phyloP scores from a whole-genome alignment of 1,284 basidiomycete species.

The Ceratobasidium sp. region DNA sequence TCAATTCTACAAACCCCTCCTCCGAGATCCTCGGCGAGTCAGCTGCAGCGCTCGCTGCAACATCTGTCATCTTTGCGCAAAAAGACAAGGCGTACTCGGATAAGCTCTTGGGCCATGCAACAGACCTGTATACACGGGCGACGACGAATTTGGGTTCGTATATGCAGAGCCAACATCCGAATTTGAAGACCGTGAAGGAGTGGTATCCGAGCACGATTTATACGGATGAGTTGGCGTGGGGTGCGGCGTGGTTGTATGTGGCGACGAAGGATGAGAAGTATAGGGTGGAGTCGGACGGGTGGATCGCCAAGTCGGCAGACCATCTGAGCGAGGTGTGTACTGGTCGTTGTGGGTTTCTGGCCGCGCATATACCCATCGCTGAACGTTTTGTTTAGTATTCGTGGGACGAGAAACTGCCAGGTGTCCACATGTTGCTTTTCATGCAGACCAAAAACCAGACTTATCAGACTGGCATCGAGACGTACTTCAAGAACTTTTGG shows the following conservation, averaged over 20 bases:
- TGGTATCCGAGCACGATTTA: conserved; percentile 42
- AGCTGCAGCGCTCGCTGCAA: conserved; percentile 37
- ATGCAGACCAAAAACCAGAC: conserved; percentile 37
- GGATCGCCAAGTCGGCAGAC: conserved; percentile 32
- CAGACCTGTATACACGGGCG: conserved; percentile 38
- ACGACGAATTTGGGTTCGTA: conserved; percentile 33
- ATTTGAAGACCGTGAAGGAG: conserved; percentile 36
- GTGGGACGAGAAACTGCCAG: conserved; percentile 43
- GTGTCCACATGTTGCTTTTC: conserved; percentile 19
- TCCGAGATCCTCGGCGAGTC: conserved; percentile 43
- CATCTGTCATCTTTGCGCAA: conserved; percentile 36
- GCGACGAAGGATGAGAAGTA: conserved; percentile 37
- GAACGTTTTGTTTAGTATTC: conserved; percentile 22
- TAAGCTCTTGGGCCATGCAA: conserved; percentile 35
- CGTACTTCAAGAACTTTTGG: conserved; percentile 29
- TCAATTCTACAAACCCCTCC: conserved; percentile 43
- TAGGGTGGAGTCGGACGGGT: conserved; percentile 7
- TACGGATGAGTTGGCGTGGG: conserved; percentile 41
- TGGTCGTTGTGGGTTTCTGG: not conserved
- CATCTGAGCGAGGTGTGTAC: conserved; percentile 30
- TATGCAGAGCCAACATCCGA: conserved; percentile 37
- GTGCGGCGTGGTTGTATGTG: conserved; percentile 40
- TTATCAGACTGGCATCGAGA: conserved; percentile 35
- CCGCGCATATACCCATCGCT: not conserved
- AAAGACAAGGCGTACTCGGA: conserved; percentile 38